Evolutionary conservation across 2,329 filamentous ascomycete species (phyloP).

Genomic region (Aureobasidium sp.): DNA sequence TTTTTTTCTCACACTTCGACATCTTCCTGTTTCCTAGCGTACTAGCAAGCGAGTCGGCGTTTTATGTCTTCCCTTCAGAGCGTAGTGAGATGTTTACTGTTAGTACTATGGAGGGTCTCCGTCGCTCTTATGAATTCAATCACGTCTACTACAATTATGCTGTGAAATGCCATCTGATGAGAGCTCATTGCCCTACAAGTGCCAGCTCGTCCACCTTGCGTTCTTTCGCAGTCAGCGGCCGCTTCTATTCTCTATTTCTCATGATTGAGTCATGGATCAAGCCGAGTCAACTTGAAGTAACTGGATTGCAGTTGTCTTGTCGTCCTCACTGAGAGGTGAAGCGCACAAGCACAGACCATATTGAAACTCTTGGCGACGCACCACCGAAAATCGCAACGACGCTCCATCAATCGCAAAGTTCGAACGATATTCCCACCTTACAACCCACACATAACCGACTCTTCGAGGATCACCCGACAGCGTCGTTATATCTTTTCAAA

Average conservation of each 20-base stretch:
- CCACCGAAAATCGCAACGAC: neutral
- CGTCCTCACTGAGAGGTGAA: neutral
- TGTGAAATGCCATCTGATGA: neutral
- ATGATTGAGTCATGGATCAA: no score
- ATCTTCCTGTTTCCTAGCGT: constrained; percentile 11
- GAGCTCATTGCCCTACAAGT: no score
- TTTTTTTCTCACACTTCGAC: neutral
- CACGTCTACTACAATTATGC: neutral
- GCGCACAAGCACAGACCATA: neutral
- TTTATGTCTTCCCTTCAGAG: neutral
- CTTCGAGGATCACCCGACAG: constrained; percentile 42
- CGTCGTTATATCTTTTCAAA: constrained; percentile 28
- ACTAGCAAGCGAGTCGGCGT: constrained; percentile 15
- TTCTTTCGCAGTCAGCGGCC: no score
- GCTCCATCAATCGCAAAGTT: neutral
- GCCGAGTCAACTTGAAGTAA: no score
- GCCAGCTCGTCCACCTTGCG: no score
- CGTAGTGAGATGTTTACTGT: constrained; percentile 7
- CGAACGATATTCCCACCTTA: neutral
- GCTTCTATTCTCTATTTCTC: no score
- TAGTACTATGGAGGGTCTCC: neutral
- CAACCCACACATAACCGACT: constrained; percentile 22
- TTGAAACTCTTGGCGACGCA: constrained; percentile 1
- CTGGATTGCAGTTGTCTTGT: no score
- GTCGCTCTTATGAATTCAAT: neutral